phyloP scores from a whole-genome alignment of 345 rosid species.

The Gossypium turneri region DNA sequence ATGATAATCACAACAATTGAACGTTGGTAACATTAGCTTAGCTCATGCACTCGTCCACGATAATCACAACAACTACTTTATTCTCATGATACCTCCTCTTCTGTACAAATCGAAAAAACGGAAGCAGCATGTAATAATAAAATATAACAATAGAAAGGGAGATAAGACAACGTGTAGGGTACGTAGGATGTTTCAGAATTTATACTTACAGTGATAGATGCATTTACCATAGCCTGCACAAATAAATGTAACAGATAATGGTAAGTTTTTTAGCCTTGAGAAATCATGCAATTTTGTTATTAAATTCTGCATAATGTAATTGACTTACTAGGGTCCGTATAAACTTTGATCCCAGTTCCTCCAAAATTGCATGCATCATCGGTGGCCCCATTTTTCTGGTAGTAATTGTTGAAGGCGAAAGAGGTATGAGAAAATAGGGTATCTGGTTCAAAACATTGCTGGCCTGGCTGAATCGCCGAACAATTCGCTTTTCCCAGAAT shows the following conservation, averaged over 20 bases:
- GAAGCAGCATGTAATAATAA: no score
- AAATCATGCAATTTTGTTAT: no score
- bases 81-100: no score
- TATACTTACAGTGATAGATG: conserved; percentile 52
- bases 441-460: conserved; percentile 90
- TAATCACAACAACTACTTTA: no score
- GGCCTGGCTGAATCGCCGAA: conserved; percentile 84
- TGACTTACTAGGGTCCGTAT: background rate
- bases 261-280: no score
- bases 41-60: no score
- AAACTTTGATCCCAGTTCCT: background rate
- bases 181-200: background rate
- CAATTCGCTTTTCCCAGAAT: conserved; percentile 89
- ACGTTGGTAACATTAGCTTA: no score
- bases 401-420: conserved; percentile 75
- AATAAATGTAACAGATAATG: background rate
- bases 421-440: conserved; percentile 87
- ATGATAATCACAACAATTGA: background rate
- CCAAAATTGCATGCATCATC: background rate
- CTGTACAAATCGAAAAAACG: no score
- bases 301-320: no score
- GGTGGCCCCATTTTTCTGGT: conserved; percentile 78
- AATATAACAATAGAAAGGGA: background rate
- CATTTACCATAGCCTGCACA: conserved; percentile 64
- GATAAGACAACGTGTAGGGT: background rate